phyloP scores from a whole-genome alignment of 2,329 filamentous ascomycete genomes.

The Cryphonectria radicalis region DNA sequence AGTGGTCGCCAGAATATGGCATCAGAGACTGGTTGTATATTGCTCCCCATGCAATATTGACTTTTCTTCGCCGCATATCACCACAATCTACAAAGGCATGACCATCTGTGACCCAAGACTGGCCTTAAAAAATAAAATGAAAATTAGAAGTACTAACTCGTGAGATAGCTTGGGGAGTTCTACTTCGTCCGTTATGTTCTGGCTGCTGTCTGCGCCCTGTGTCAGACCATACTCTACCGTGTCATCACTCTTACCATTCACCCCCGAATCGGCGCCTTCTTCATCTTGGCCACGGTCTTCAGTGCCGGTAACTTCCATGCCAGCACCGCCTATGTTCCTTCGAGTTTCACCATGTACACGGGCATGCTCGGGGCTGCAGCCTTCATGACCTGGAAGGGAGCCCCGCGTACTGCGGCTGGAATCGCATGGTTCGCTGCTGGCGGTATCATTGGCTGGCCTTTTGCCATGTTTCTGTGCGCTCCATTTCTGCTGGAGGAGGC shows the following conservation, averaged over 20 bases:
- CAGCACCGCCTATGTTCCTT: conserved; percentile 83
- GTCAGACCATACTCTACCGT: conserved; percentile 81
- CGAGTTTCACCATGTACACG: conserved; percentile 96
- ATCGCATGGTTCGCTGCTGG: conserved; percentile 91
- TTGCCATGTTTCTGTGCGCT: conserved; percentile 78
- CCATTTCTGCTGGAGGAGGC: conserved; percentile 83
- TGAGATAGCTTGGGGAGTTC: conserved; percentile 66
- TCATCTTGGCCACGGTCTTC: conserved; percentile 74
- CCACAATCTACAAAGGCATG: conserved; percentile 63
- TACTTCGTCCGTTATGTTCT: conserved; percentile 81
- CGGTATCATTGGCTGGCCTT: conserved; percentile 90
- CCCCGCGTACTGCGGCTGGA: conserved; percentile 77
- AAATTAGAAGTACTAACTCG: conserved; percentile 1
- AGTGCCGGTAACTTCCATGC: conserved; percentile 95
- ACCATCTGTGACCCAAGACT: background rate
- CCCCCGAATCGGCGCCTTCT: conserved; percentile 82
- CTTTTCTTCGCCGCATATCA: conserved; percentile 67
- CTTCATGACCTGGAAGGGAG: conserved; percentile 88
- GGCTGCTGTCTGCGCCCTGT: conserved; percentile 76
- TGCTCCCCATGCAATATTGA: conserved; percentile 74
- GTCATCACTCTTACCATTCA: conserved; percentile 78
- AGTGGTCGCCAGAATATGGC: conserved; percentile 93
- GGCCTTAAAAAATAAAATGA: no score
- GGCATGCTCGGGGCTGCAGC: conserved; percentile 83
- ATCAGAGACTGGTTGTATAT: conserved; percentile 96